These are phyloP conservation scores for Cyphellophora europaea DNA, from an alignment of 2,329 filamentous ascomycete species.

Conservation along the genomic window DNA sequence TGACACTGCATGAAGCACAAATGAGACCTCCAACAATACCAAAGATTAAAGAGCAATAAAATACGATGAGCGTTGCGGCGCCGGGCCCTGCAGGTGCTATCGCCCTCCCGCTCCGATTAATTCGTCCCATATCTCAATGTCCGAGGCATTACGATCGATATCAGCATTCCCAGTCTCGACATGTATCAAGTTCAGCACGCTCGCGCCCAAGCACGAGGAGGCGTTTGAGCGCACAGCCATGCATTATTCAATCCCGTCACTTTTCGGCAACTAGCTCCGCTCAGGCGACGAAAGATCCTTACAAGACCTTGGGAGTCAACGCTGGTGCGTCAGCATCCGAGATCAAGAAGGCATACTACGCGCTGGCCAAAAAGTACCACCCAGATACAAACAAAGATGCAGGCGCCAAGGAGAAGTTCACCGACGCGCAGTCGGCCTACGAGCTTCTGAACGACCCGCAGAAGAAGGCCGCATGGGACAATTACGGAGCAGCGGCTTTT, in stretches of 20 bases:
- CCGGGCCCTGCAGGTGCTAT: not conserved
- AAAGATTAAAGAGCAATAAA: not conserved
- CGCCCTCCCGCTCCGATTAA: not conserved
- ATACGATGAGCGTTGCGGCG: not conserved
- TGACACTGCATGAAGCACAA: too few species aligned
- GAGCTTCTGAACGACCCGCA: slow-evolving; percentile 86
- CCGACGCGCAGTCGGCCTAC: slow-evolving; percentile 87
- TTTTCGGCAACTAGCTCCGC: slow-evolving; percentile 43
- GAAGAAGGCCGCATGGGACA: slow-evolving; percentile 87
- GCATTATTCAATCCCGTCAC: too few species aligned
- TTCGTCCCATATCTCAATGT: not conserved
- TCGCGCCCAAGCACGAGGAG: too few species aligned
- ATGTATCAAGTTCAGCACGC: too few species aligned
- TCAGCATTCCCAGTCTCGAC: too few species aligned
- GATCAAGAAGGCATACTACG: slow-evolving; percentile 98
- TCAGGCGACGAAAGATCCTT: slow-evolving; percentile 72
- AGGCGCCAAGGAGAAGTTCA: slow-evolving; percentile 87
- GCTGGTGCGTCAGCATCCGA: slow-evolving; percentile 74
- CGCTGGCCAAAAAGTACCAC: slow-evolving; percentile 93
- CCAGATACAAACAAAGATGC: slow-evolving; percentile 96
- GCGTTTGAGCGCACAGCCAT: too few species aligned
- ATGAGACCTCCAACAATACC: too few species aligned
- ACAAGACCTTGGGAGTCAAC: slow-evolving; percentile 72
- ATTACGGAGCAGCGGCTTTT: slow-evolving; percentile 74
- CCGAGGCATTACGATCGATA: not conserved